These are phyloP conservation scores for Persicaria maculosa DNA, from an alignment of 148 eudicot genomes.

Conservation along the genomic window DNA sequence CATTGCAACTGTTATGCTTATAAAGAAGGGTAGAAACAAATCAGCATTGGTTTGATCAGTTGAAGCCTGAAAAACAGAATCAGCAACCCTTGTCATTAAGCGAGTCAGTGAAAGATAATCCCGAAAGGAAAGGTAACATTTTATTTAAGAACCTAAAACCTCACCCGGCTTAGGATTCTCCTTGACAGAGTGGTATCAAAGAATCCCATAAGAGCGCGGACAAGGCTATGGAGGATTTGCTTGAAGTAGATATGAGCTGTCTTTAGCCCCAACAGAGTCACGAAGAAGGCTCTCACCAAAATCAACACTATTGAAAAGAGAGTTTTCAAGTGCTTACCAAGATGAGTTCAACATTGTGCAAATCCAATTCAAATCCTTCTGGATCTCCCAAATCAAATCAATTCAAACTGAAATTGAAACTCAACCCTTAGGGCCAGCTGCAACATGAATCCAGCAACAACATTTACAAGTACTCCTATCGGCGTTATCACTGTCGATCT, in stretches of 20 bases:
- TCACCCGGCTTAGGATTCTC: conserved; percentile 92
- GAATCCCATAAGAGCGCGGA: conserved; percentile 96
- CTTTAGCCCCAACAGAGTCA: conserved; percentile 59
- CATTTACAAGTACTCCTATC: background rate
- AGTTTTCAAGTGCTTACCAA: conserved; percentile 32
- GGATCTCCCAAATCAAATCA: too few relatives aligned
- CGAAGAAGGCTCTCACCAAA: conserved; percentile 32
- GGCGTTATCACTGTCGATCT: conserved; percentile 46
- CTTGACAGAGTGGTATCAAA: conserved; percentile 97
- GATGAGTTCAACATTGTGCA: conserved; percentile 85
- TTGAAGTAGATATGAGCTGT: conserved; percentile 64
- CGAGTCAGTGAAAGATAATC: background rate
- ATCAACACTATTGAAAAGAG: conserved; percentile 37
- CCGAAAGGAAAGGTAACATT: background rate
- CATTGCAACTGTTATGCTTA: conserved; percentile 53
- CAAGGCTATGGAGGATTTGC: conserved; percentile 53
- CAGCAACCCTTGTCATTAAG: background rate
- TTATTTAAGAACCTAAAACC: background rate
- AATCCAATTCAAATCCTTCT: background rate
- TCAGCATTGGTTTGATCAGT: conserved; percentile 82
- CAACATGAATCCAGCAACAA: too few relatives aligned
- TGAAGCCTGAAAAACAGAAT: conserved; percentile 54
- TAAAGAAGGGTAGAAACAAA: conserved; percentile 58
- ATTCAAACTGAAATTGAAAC: too few relatives aligned
- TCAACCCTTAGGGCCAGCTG: too few relatives aligned